A percentile compares a stretch with the other conserved stretches of the same genome.
Conservation (phyloP, 1,284 basidiomycete genomes). For the Microbotryum intermedium region DNA sequence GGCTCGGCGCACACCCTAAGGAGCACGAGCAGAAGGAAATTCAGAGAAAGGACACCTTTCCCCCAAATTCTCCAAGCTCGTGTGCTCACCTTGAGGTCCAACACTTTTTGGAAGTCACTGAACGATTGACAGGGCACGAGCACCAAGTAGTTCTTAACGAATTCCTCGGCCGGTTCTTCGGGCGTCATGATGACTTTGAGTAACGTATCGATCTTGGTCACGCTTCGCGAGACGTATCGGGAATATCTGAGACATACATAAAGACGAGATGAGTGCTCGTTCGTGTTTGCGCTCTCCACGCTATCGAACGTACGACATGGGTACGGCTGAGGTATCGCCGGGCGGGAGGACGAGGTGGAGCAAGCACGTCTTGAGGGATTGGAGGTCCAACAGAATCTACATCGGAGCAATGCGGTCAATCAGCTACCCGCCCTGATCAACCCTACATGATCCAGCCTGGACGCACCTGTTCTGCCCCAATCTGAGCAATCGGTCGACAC, state of each 20-base stretch:
- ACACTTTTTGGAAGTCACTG: conserved; percentile 94
- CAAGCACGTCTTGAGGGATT: conserved; percentile 71
- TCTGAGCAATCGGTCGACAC: conserved; percentile 76
- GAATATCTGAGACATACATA: conserved; percentile 53
- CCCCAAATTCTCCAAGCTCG: not conserved
- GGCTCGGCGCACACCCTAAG: conserved; percentile 62
- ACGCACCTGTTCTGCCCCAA: conserved; percentile 80
- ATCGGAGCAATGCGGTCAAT: not conserved
- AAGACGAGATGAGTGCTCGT: not conserved
- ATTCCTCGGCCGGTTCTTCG: conserved; percentile 84
- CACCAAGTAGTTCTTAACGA: conserved; percentile 86
- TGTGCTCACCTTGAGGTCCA: conserved; percentile 65
- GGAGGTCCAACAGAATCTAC: conserved; percentile 84
- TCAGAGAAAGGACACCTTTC: not conserved
- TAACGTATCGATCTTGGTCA: conserved; percentile 73
- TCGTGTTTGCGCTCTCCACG: not conserved
- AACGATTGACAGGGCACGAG: conserved; percentile 86
- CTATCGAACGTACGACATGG: conserved; percentile 26
- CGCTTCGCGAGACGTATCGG: conserved; percentile 67
- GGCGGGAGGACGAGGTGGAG: conserved; percentile 56
- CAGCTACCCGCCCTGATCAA: not conserved
- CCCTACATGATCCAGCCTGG: not conserved
- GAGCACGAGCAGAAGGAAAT: too few species aligned
- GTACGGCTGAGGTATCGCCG: conserved; percentile 29
- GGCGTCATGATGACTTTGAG: conserved; percentile 90